phyloP scores from a whole-genome alignment of 768 basidiomycete genomes.

The Glaciozyma martinii region DNA sequence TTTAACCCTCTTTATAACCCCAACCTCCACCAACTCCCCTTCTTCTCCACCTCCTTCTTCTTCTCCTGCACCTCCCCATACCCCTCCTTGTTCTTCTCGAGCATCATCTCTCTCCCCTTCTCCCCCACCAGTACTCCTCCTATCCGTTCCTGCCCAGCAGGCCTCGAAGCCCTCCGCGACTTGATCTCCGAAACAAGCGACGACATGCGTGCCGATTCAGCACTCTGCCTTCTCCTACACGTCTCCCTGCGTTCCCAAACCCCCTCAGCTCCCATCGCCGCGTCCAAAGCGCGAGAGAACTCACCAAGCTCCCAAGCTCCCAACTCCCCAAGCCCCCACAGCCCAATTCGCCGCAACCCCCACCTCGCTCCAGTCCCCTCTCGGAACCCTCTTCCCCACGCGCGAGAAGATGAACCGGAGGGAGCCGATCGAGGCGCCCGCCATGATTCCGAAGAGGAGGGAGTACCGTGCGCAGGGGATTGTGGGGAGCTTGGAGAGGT shows the following conservation, averaged over 20 bases:
- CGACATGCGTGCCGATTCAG: conserved; percentile 24
- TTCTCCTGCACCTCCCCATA: neutral
- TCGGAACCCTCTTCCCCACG: neutral
- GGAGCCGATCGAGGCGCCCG: conserved; percentile 20
- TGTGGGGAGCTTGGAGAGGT: conserved; percentile 24
- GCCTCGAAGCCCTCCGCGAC: conserved; percentile 7
- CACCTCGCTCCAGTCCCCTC: conserved; percentile 9
- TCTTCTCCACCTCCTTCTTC: neutral
- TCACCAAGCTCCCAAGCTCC: conserved; percentile 24
- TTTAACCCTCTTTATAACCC: no score
- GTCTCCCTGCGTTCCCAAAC: conserved; percentile 11
- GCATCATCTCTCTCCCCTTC: neutral
- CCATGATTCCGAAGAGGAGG: conserved; percentile 29
- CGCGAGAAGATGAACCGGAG: conserved; percentile 27
- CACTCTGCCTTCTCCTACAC: conserved; percentile 18
- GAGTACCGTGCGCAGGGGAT: conserved; percentile 29
- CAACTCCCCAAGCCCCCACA: conserved; percentile 28
- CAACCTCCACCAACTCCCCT: neutral
- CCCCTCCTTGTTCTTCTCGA: neutral
- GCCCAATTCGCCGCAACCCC: conserved; percentile 27
- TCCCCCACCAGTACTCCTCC: neutral
- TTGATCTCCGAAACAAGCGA: conserved; percentile 26
- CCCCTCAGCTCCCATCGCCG: no score
- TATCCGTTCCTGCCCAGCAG: neutral
- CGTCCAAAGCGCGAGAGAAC: neutral